A percentile compares a stretch with the other conserved stretches of the same genome.
These are phyloP conservation scores for Tolypocladium guangdongense DNA, from an alignment of 2,329 filamentous ascomycete species.

Conservation along the genomic window DNA sequence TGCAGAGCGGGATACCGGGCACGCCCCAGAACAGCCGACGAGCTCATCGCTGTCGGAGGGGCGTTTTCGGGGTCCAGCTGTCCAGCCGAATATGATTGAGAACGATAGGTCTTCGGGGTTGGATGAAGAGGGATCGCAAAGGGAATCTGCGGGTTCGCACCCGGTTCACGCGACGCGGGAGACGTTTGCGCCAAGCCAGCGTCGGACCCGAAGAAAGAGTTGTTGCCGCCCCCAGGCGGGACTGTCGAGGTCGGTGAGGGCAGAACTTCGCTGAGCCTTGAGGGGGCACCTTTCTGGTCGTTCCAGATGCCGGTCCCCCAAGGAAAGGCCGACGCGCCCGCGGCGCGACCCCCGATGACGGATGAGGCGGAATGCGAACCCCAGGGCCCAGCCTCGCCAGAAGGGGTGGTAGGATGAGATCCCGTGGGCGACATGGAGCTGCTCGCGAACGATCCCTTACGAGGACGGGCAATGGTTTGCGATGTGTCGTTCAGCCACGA, in stretches of 20 bases:
- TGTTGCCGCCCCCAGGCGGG: slow-evolving; percentile 30
- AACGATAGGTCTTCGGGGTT: slow-evolving; percentile 85
- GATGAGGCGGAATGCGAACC: slow-evolving; percentile 38
- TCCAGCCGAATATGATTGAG: slow-evolving; percentile 92
- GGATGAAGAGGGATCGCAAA: slow-evolving; percentile 84
- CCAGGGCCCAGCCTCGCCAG: slow-evolving; percentile 52
- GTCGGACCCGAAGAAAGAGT: slow-evolving; percentile 40
- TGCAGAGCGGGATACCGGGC: slow-evolving; percentile 58
- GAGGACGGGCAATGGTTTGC: slow-evolving; percentile 48
- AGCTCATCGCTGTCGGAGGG: slow-evolving; percentile 27
- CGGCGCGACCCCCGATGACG: slow-evolving; percentile 34
- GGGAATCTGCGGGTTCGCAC: slow-evolving; percentile 57
- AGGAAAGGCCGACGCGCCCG: slow-evolving; percentile 43
- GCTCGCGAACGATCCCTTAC: slow-evolving; percentile 69
- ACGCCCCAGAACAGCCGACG: slow-evolving; percentile 40
- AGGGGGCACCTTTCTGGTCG: slow-evolving; percentile 67
- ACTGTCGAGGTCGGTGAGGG: slow-evolving; percentile 60
- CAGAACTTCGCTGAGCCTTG: slow-evolving; percentile 62
- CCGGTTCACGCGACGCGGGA: slow-evolving; percentile 39
- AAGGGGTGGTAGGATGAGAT: slow-evolving; percentile 73
- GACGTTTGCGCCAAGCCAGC: slow-evolving; percentile 35
- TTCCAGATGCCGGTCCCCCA: slow-evolving; percentile 84
- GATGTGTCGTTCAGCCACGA: slow-evolving; percentile 83
- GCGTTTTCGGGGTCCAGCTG: slow-evolving; percentile 64
- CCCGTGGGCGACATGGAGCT: slow-evolving; percentile 67